Evolutionary conservation across 352 stramenopile genomes (phyloP).

Genomic region (Blastocystis sp.): DNA sequence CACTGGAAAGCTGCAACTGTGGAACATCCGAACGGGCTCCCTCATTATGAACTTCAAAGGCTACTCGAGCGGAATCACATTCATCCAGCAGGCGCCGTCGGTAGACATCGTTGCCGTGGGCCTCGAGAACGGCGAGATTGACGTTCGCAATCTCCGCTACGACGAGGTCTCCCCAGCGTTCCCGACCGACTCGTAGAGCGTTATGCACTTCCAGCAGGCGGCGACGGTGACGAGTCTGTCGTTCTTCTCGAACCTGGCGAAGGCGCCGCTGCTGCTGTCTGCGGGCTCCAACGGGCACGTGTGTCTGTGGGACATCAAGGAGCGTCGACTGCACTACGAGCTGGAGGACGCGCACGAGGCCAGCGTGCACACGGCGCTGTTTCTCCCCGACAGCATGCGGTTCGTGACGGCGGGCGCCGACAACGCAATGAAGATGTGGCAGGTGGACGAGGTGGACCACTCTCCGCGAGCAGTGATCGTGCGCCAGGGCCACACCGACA

Average conservation of each 20-base stretch:
- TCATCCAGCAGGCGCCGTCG: constrained; percentile 70
- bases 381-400: background rate
- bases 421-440: constrained; percentile 76
- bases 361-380: constrained; percentile 3
- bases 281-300: constrained; percentile 60
- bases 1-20: constrained; percentile 69
- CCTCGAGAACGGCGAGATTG: constrained; percentile 68
- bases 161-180: constrained; percentile 61
- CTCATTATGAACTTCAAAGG: constrained; percentile 72
- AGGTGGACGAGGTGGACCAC: constrained; percentile 70
- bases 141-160: constrained; percentile 73
- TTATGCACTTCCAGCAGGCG: constrained; percentile 28
- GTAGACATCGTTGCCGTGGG: constrained; percentile 72
- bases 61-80: constrained; percentile 62
- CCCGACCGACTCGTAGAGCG: background rate
- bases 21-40: constrained; percentile 74
- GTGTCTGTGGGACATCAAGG: constrained; percentile 36
- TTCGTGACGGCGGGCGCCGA: constrained; percentile 60
- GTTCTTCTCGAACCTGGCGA: constrained; percentile 70
- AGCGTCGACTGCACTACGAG: background rate
- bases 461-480: constrained; percentile 5
- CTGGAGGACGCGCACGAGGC: constrained; percentile 4
- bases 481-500: constrained; percentile 65
- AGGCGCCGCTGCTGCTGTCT: constrained; percentile 71
- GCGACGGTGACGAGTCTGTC: constrained; percentile 60